Base-by-base conservation (phyloP, 179 eudicot genomes). In the Nepenthes alata region DNA sequence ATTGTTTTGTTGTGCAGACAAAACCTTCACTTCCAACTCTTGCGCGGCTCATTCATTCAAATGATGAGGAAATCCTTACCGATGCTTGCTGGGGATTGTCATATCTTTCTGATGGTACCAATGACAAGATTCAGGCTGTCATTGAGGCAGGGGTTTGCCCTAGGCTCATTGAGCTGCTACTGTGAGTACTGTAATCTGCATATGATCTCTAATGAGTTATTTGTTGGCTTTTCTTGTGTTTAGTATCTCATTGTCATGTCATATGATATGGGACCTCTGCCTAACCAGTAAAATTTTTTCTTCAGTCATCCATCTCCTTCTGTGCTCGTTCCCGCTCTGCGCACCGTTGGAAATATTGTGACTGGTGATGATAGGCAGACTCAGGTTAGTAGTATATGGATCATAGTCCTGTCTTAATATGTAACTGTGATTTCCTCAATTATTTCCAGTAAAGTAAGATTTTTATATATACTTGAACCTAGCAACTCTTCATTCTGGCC, bases 41-140 rank as follows among this genome's bases (percentile, higher is more conserved):
- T 67, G 61, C 65, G 68, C 80, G 67, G 35, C 91, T 88, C 59
- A 77, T 85, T 41, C 78, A 83, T 64, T 81, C 85, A 44, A 77
- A 56, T 75, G 95, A 85, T 69, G 95, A 87, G n/a, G 91, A 87
- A 78, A 82, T 87, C 62, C 74, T 85, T 45, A 87, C 87, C 0
- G 88, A 87, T 79, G 95, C 95, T 56, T 87, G 95, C 58, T 87
- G 91, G 95, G 95, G 91, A 35, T 79, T 87, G 54, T 88, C 95
- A 37, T 88, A 88, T 70, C 86, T 88, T 3, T 85, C 95, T 25
- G 95, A 85, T 81, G 95, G 95, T 53, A 75, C 85, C 13, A 88
- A 85, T 74, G 95, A 88, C 67, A 88, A 83, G 67, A 85, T 88
- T 48, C 95, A 88, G 69, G 82, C 89, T 64, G 95, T 88, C 47